These are phyloP conservation scores for Lasiosphaeriaceae sp. DNA, from an alignment of 495 filamentous ascomycete species.

Conservation along the genomic window DNA sequence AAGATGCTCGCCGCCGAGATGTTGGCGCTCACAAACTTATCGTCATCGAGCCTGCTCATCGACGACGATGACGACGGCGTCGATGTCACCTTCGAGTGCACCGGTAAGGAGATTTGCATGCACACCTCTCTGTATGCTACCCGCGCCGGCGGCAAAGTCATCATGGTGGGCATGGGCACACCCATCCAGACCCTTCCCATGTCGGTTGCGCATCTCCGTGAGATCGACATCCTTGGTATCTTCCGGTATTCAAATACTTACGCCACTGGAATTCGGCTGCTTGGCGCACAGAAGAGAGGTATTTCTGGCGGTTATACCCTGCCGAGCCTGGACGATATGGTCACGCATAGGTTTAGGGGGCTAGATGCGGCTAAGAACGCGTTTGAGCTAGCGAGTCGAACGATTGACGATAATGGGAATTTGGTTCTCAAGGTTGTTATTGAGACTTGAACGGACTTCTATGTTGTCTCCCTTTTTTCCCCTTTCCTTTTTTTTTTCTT, in stretches of 20 bases:
- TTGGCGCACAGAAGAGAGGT: slow-evolving; percentile 51
- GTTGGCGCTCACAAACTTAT: slow-evolving; percentile 40
- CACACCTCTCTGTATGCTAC: slow-evolving; percentile 84
- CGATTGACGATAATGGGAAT: slow-evolving; percentile 69
- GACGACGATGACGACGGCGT: slow-evolving; percentile 60
- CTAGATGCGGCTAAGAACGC: slow-evolving; percentile 62
- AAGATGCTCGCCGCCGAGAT: slow-evolving; percentile 54
- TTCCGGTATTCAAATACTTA: slow-evolving; percentile 92
- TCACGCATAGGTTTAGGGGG: slow-evolving; percentile 74
- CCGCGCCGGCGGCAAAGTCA: slow-evolving; percentile 71
- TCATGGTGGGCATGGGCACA: slow-evolving; percentile 93
- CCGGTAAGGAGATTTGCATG: slow-evolving; percentile 80
- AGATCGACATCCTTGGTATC: slow-evolving; percentile 89
- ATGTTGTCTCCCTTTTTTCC: neutral
- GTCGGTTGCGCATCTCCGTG: slow-evolving; percentile 76
- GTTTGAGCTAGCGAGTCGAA: slow-evolving; percentile 77
- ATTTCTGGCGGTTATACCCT: slow-evolving; percentile 45
- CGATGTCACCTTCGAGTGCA: slow-evolving; percentile 84
- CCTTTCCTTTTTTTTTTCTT: slow-evolving; percentile 3
- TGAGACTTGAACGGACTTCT: slow-evolving; percentile 49
- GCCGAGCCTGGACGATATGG: slow-evolving; percentile 59
- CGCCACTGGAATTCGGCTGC: slow-evolving; percentile 64
- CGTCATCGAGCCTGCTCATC: slow-evolving; percentile 18
- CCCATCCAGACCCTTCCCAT: slow-evolving; percentile 84
- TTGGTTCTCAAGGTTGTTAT: slow-evolving; percentile 86